A percentile compares a stretch with the other conserved stretches of the same genome.
These are phyloP conservation scores for Plasmodium yoelii DNA, from an alignment of 169 alveolate genomes.

Conservation along the genomic window DNA sequence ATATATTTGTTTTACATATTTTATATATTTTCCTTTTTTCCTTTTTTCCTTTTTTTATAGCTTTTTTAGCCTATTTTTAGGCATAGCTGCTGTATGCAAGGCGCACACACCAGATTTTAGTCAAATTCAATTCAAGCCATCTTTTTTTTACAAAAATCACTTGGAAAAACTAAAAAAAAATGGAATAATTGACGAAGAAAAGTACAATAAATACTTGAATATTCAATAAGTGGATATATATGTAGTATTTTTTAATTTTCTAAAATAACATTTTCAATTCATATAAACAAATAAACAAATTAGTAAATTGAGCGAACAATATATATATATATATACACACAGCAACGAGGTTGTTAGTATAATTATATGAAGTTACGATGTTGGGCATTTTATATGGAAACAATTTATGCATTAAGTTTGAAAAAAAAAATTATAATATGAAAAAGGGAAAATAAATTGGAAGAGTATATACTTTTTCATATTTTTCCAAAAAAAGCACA, in stretches of 20 bases:
- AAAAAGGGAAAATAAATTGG: too few species aligned
- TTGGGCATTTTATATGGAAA: too few species aligned
- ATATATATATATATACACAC: constrained; percentile 22
- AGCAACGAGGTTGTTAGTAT: too few species aligned
- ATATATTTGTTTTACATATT: too few species aligned
- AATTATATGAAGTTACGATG: too few species aligned
- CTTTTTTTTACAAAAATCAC: constrained; percentile 59
- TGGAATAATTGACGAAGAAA: constrained; percentile 44
- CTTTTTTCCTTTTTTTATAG: too few species aligned
- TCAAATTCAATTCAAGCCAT: constrained; percentile 28
- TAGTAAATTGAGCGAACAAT: neutral
- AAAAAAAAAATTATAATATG: too few species aligned
- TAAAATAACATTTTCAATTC: neutral
- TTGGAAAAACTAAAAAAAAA: constrained; percentile 44
- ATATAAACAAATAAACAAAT: neutral
- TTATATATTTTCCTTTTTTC: too few species aligned
- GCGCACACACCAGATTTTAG: constrained; percentile 67
- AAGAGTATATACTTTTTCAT: too few species aligned
- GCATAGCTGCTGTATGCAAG: constrained; percentile 14
- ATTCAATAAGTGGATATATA: neutral
- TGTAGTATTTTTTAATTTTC: neutral
- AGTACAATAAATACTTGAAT: constrained; percentile 37
- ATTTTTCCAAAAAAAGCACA: too few species aligned
- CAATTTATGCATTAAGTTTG: too few species aligned
- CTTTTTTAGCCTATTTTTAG: constrained; percentile 53